Conservation (phyloP, 164 flowering plant species). For the Nymphaea thermarum region DNA sequence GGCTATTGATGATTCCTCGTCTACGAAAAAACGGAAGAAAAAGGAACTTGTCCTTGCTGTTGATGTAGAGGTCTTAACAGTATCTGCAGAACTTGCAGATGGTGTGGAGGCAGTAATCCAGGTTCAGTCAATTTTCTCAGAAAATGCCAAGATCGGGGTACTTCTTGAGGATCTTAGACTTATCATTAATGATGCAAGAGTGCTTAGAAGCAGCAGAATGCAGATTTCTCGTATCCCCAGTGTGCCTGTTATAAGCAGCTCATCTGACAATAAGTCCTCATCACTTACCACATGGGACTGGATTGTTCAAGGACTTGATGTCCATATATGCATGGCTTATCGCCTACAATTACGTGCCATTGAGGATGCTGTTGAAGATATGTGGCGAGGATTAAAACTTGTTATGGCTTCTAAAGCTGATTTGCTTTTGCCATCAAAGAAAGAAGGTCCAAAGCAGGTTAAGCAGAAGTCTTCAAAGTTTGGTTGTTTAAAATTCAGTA, state of each 20-base stretch:
- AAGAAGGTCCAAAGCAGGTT: slow-evolving; percentile 47
- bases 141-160: slow-evolving; percentile 87
- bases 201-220: slow-evolving; percentile 87
- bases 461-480: slow-evolving; percentile 47
- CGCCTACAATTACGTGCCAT: slow-evolving; percentile 91
- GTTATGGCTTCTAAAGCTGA: slow-evolving; percentile 52
- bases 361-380: slow-evolving; percentile 96
- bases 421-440: slow-evolving; percentile 49
- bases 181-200: slow-evolving; percentile 52
- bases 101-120: slow-evolving; percentile 58
- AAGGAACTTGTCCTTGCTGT: slow-evolving; percentile 81
- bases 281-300: slow-evolving; percentile 71
- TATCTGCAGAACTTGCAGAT: slow-evolving; percentile 81
- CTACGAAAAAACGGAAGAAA: slow-evolving; percentile 46
- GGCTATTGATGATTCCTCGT: slow-evolving; percentile 20
- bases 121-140: slow-evolving; percentile 75
- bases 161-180: slow-evolving; percentile 91
- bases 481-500: slow-evolving; percentile 65
- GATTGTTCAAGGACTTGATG: slow-evolving; percentile 91
- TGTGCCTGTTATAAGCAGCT: slow-evolving; percentile 22
- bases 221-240: slow-evolving; percentile 91
- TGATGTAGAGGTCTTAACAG: slow-evolving; percentile 76
- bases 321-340: slow-evolving; percentile 92
- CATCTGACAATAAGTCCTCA: slow-evolving; percentile 32
- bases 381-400: slow-evolving; percentile 80